Percentiles rank a stretch among this genome's conserved stretches.
phyloP scores from a whole-genome alignment of 108 stramenopile species.

The Nitzschia putrida region DNA sequence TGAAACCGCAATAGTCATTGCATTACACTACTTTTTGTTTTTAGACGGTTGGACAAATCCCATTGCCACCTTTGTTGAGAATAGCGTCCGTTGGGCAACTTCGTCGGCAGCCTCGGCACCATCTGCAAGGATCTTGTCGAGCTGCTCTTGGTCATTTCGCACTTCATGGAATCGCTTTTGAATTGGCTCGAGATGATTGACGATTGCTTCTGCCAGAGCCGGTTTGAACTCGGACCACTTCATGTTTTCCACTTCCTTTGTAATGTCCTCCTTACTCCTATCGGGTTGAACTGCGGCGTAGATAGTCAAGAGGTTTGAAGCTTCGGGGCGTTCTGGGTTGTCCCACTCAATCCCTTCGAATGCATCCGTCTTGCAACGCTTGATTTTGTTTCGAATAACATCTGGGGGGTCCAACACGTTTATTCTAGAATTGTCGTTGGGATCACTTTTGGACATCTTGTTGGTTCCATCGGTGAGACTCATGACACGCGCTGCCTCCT shows the following conservation, averaged over 20 bases:
- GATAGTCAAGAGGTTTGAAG: conserved; percentile 95
- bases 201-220: conserved; percentile 89
- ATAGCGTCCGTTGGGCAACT: conserved; percentile 85
- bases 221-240: conserved; percentile 97
- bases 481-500: conserved; percentile 97
- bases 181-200: conserved; percentile 93
- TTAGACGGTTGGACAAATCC: conserved; percentile 61
- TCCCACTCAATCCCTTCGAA: conserved; percentile 91
- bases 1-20: too few species aligned
- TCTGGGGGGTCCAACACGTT: conserved; percentile 95
- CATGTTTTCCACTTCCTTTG: conserved; percentile 84
- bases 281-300: conserved; percentile 88
- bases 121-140: conserved; percentile 83
- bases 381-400: conserved; percentile 91
- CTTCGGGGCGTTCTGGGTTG: conserved; percentile 96
- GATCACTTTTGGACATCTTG: conserved; percentile 98
- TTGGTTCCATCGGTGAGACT: conserved; percentile 91
- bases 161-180: conserved; percentile 89
- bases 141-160: conserved; percentile 80
- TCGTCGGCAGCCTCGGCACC: conserved; percentile 93
- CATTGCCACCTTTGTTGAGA: conserved; percentile 92
- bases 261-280: conserved; percentile 74
- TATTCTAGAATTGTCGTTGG: conserved; percentile 89
- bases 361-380: conserved; percentile 95
- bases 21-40: too few species aligned